Percentiles rank a stretch among this genome's conserved stretches.
Conservation (phyloP, 179 eudicot genomes). For the Nepenthes alata region DNA sequence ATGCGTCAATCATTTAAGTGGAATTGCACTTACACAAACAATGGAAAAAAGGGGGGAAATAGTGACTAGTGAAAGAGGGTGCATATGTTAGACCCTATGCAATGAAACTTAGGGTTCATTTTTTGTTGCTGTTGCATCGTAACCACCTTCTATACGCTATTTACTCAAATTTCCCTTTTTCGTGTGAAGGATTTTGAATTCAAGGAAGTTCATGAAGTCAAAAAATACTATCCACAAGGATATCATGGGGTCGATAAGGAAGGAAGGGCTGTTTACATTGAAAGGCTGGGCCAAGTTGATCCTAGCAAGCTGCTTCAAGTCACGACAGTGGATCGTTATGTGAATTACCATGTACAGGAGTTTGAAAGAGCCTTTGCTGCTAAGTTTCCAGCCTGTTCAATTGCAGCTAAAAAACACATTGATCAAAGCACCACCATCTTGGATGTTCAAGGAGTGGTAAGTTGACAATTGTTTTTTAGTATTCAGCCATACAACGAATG, state of each 20-base stretch:
- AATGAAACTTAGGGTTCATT: too few species aligned
- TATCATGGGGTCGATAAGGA: constrained; percentile 77
- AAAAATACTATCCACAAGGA: constrained; percentile 67
- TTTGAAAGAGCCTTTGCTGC: constrained; percentile 47
- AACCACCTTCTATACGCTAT: too few species aligned
- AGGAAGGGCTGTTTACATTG: constrained; percentile 69
- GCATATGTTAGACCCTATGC: too few species aligned
- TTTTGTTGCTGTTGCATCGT: not conserved
- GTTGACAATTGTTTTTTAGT: constrained; percentile 4
- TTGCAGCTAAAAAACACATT: constrained; percentile 69
- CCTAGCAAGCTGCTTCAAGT: constrained; percentile 61
- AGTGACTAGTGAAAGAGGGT: too few species aligned
- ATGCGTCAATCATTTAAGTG: too few species aligned
- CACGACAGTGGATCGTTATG: constrained; percentile 58
- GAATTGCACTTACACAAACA: too few species aligned
- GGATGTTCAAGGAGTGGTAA: constrained; percentile 95
- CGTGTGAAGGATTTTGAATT: constrained; percentile 52
- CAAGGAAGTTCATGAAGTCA: constrained; percentile 51
- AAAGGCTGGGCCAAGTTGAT: constrained; percentile 61
- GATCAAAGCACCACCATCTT: constrained; percentile 84
- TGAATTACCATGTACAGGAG: constrained; percentile 65
- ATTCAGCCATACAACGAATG: too few species aligned
- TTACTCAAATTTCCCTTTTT: not conserved
- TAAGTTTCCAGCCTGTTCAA: constrained; percentile 70
- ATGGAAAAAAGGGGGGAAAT: too few species aligned